phyloP scores from a whole-genome alignment of 306 rosid genomes.

The Rosa lucieae region DNA sequence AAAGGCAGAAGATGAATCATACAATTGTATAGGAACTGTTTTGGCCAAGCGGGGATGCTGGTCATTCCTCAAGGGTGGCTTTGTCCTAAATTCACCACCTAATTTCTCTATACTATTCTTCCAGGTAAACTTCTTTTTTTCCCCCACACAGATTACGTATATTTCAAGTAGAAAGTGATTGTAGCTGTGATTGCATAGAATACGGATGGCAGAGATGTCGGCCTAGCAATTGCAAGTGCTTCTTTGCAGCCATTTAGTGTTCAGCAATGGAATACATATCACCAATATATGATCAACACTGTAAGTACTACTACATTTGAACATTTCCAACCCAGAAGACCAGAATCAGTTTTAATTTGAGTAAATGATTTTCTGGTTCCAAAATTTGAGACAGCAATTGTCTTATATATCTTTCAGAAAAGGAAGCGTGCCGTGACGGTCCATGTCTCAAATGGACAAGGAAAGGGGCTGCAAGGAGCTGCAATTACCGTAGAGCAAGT shows the following conservation, averaged over 20 bases:
- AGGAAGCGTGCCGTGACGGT: slow-evolving; percentile 75
- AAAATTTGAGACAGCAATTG: neutral
- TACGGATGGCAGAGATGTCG: slow-evolving; percentile 35
- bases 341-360: neutral
- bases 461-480: slow-evolving; percentile 63
- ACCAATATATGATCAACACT: slow-evolving; percentile 61
- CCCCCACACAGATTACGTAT: neutral
- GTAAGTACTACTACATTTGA: slow-evolving; percentile 32
- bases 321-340: neutral
- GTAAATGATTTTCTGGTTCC: neutral
- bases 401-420: slow-evolving; percentile 33
- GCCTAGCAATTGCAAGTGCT: slow-evolving; percentile 49
- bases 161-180: neutral
- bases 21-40: slow-evolving; percentile 67
- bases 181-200: slow-evolving; percentile 33
- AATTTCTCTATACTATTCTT: slow-evolving; percentile 49
- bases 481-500: slow-evolving; percentile 45
- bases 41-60: slow-evolving; percentile 77
- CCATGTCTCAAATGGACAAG: slow-evolving; percentile 64
- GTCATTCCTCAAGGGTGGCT: slow-evolving; percentile 98
- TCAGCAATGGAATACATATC: slow-evolving; percentile 70
- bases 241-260: slow-evolving; percentile 76
- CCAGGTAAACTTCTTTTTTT: slow-evolving; percentile 36
- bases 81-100: slow-evolving; percentile 46
- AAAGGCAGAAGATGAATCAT: slow-evolving; percentile 37